These are phyloP conservation scores for Magnaporthales sp. DNA, from an alignment of 2,329 filamentous ascomycete species.

Conservation along the genomic window DNA sequence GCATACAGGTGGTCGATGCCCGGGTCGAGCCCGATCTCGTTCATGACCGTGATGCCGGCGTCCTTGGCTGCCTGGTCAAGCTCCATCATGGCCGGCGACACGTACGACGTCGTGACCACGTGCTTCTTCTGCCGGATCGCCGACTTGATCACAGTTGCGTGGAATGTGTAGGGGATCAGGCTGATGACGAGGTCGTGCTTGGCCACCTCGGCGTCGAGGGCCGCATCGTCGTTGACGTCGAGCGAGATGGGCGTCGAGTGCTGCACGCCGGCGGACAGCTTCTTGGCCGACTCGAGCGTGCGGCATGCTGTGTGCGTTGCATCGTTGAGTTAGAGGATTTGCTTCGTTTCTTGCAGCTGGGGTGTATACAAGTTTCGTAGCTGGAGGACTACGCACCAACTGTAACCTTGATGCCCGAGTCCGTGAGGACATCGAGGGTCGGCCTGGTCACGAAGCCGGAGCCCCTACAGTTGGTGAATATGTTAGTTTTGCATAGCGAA, in stretches of 20 bases:
- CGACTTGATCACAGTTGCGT: conserved; percentile 82
- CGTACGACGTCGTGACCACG: conserved; percentile 91
- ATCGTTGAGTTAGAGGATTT: conserved; percentile 5
- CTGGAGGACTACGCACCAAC: conserved; percentile 38
- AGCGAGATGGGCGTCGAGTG: conserved; percentile 71
- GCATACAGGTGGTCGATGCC: conserved; percentile 72
- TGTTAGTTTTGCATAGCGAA: not conserved
- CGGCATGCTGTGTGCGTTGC: conserved; percentile 56
- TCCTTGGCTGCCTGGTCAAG: conserved; percentile 76
- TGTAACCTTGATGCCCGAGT: conserved; percentile 54
- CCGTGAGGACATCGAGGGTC: conserved; percentile 53
- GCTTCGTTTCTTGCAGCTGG: not conserved
- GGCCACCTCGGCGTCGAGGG: conserved; percentile 71
- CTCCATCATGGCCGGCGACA: conserved; percentile 86
- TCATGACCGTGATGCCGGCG: conserved; percentile 94
- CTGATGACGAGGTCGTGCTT: conserved; percentile 73
- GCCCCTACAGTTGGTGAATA: conserved; percentile 16
- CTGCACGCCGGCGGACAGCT: conserved; percentile 62
- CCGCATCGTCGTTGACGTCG: conserved; percentile 68
- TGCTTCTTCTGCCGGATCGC: conserved; percentile 92
- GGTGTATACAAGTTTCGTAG: conserved; percentile 11
- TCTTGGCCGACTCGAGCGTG: conserved; percentile 68
- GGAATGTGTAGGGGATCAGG: conserved; percentile 87
- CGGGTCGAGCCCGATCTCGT: conserved; percentile 78
- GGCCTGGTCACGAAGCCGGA: conserved; percentile 52